These are phyloP conservation scores for Senecio squalidus DNA, from an alignment of 140 eudicot genomes.

Conservation along the genomic window DNA sequence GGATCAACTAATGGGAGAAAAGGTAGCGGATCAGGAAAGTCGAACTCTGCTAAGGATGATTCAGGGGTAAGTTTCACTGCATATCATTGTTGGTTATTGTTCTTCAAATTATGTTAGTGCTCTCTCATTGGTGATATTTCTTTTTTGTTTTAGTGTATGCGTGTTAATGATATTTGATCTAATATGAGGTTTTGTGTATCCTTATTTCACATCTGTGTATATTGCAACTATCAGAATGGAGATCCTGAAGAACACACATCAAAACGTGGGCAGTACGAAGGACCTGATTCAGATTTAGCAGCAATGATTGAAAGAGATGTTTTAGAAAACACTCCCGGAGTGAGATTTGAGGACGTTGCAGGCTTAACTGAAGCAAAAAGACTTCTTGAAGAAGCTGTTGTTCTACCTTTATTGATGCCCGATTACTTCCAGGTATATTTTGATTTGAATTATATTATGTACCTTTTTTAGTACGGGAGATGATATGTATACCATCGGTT, in stretches of 20 bases:
- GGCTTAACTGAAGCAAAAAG: constrained; percentile 96
- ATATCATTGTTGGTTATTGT: neutral
- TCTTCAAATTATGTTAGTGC: neutral
- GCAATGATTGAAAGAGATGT: constrained; percentile 99
- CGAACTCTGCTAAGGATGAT: constrained; percentile 58
- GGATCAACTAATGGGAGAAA: constrained; percentile 67
- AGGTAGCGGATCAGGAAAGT: constrained; percentile 57
- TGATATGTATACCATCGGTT: neutral
- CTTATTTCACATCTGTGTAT: neutral
- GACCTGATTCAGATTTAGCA: constrained; percentile 97
- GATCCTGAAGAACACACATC: constrained; percentile 85
- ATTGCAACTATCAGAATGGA: constrained; percentile 52
- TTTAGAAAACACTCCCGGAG: constrained; percentile 87
- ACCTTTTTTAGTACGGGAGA: neutral
- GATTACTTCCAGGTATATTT: constrained; percentile 91
- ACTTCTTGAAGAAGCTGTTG: constrained; percentile 98
- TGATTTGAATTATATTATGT: neutral
- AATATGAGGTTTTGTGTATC: neutral
- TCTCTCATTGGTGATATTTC: neutral
- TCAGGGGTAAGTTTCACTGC: constrained; percentile 48
- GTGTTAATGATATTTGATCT: neutral
- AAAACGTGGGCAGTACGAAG: constrained; percentile 82
- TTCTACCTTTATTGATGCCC: constrained; percentile 97
- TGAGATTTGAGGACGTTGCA: constrained; percentile 98
- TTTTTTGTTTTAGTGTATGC: neutral